Evolutionary conservation across 768 basidiomycete species (phyloP).

Genomic region (Serpula lacrymans): DNA sequence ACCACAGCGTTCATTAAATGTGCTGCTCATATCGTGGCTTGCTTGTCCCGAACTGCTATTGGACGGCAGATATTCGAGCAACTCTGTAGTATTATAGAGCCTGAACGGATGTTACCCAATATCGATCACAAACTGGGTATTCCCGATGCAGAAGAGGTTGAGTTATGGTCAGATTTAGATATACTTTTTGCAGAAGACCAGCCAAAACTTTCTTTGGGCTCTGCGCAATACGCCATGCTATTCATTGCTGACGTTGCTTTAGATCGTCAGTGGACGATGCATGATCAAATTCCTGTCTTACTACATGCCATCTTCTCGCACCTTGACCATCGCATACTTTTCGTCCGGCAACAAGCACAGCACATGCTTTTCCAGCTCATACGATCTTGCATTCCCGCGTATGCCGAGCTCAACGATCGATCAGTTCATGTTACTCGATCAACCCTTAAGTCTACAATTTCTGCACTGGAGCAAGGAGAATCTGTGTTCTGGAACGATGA

Average conservation of each 20-base stretch:
- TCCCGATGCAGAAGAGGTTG: conserved; percentile 64
- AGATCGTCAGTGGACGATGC: conserved; percentile 73
- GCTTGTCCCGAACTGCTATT: conserved; percentile 71
- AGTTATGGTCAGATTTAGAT: conserved; percentile 78
- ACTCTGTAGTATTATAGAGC: conserved; percentile 81
- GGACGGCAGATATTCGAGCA: conserved; percentile 77
- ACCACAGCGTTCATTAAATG: conserved; percentile 75
- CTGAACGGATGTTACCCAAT: conserved; percentile 76
- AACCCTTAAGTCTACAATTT: conserved; percentile 48
- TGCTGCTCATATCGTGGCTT: conserved; percentile 79
- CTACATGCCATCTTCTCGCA: conserved; percentile 81
- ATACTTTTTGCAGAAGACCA: conserved; percentile 66
- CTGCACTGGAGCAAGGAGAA: conserved; percentile 58
- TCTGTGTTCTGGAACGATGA: conserved; percentile 70
- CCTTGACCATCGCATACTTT: conserved; percentile 70
- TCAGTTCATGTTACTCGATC: conserved; percentile 43
- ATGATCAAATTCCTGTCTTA: conserved; percentile 65
- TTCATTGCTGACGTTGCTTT: conserved; percentile 77
- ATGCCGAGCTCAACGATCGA: conserved; percentile 68
- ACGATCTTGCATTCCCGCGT: conserved; percentile 77
- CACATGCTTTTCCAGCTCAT: conserved; percentile 83
- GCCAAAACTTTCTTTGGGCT: conserved; percentile 66
- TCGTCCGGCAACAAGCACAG: conserved; percentile 68
- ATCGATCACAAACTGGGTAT: conserved; percentile 66
- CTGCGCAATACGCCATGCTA: conserved; percentile 86